Percentiles rank a stretch among this genome's conserved stretches.
Conservation (phyloP, 1,139 yeast species). For the Yueomyces sp. region DNA sequence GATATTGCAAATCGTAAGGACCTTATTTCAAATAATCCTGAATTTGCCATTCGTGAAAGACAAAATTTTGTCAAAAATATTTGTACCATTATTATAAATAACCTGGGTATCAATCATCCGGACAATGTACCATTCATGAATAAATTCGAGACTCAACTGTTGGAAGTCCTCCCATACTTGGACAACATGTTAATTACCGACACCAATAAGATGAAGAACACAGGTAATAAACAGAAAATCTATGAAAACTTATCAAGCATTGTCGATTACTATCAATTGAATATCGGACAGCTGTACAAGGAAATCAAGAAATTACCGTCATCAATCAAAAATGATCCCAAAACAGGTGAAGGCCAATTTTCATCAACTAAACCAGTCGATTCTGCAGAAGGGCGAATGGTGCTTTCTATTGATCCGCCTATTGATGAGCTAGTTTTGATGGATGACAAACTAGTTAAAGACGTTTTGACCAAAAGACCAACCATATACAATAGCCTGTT, state of each 20-base stretch:
- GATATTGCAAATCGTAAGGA: constrained; percentile 35
- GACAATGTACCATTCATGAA: constrained; percentile 8
- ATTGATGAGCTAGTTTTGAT: constrained; percentile 17
- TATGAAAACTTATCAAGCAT: constrained; percentile 20
- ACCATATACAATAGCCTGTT: constrained; percentile 20
- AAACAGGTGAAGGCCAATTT: neutral
- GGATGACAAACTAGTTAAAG: constrained; percentile 12
- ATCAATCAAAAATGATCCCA: too few species aligned
- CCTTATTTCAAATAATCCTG: constrained; percentile 10
- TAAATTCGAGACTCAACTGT: constrained; percentile 8
- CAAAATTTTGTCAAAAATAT: constrained; percentile 10
- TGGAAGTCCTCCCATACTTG: constrained; percentile 36
- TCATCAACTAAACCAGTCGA: constrained; percentile 7
- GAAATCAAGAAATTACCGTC: neutral
- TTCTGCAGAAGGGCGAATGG: constrained; percentile 12
- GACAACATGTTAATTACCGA: constrained; percentile 36
- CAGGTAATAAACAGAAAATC: constrained; percentile 14
- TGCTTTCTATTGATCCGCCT: constrained; percentile 24
- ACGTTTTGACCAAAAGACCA: constrained; percentile 23
- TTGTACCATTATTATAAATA: constrained; percentile 6
- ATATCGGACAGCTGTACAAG: constrained; percentile 7
- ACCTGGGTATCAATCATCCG: constrained; percentile 8
- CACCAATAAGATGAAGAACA: constrained; percentile 17
- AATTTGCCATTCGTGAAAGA: constrained; percentile 16
- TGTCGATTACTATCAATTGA: constrained; percentile 23